Conservation (phyloP, 257 asterid species). For the Verbena officinalis region DNA sequence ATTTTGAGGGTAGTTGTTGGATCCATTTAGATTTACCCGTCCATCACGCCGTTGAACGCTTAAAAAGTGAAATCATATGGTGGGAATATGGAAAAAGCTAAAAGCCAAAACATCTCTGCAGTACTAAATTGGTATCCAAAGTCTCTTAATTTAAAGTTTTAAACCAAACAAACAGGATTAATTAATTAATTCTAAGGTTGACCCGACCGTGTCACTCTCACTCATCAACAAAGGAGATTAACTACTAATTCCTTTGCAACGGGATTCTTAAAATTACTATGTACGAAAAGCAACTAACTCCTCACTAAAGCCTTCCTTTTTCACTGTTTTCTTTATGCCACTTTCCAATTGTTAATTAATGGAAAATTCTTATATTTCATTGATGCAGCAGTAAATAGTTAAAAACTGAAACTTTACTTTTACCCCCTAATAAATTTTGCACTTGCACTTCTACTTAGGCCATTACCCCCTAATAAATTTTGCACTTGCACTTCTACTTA, state of each 20-base stretch:
- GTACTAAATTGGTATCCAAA: slow-evolving; percentile 29
- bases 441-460: too few species aligned
- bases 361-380: too few species aligned
- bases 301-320: slow-evolving; percentile 14
- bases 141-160: neutral
- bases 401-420: neutral
- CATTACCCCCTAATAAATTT: too few species aligned
- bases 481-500: too few species aligned
- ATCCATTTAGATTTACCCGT: slow-evolving; percentile 13
- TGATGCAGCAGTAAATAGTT: neutral
- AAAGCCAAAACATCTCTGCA: neutral
- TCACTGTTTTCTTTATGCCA: neutral
- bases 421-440: too few species aligned
- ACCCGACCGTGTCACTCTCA: slow-evolving; percentile 29
- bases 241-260: slow-evolving; percentile 21
- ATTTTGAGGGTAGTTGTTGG: slow-evolving; percentile 7
- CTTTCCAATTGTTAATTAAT: slow-evolving; percentile 10
- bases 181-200: slow-evolving; percentile 25
- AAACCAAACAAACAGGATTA: slow-evolving; percentile 1
- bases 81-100: neutral
- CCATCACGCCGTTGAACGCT: slow-evolving; percentile 37
- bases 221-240: slow-evolving; percentile 26
- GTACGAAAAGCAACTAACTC: slow-evolving; percentile 14
- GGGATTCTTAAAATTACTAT: slow-evolving; percentile 29
- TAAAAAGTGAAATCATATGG: slow-evolving; percentile 28